These are phyloP conservation scores for Apophysomyces sp. DNA, from an alignment of 371 early-diverging fungal species.

Conservation along the genomic window DNA sequence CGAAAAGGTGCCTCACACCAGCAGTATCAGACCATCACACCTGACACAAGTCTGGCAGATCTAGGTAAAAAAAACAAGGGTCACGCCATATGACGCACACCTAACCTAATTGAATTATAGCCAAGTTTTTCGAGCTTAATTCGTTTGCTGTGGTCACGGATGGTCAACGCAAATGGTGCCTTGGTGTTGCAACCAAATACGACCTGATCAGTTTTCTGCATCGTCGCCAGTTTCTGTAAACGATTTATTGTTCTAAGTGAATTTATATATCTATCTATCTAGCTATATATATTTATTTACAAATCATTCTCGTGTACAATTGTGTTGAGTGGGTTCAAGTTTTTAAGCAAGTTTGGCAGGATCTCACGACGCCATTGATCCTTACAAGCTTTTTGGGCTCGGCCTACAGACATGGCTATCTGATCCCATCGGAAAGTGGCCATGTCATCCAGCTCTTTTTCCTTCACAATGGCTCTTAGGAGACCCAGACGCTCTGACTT, in stretches of 20 bases:
- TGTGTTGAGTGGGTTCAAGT: background rate
- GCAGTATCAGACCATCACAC: conserved; percentile 76
- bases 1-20: conserved; percentile 21
- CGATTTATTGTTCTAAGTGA: background rate
- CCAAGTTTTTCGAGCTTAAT: conserved; percentile 73
- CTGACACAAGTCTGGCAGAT: conserved; percentile 78
- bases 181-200: conserved; percentile 83
- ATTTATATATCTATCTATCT: background rate
- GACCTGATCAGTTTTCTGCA: conserved; percentile 72
- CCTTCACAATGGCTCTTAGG: conserved; percentile 17
- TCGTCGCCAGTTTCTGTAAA: conserved; percentile 45
- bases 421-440: conserved; percentile 21
- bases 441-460: conserved; percentile 22
- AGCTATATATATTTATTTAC: background rate
- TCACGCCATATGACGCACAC: background rate
- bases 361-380: conserved; percentile 29
- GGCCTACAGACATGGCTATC: conserved; percentile 16
- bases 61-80: conserved; percentile 41
- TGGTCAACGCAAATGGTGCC: conserved; percentile 74
- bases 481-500: conserved; percentile 10
- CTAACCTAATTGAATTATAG: conserved; percentile 19
- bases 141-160: conserved; percentile 87
- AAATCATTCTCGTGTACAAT: background rate
- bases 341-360: conserved; percentile 1
- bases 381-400: conserved; percentile 23